Percentiles rank a stretch among this genome's conserved stretches.
Evolutionary conservation across 805 yeast genomes (phyloP).

Genomic region (Spathaspora arborariae): DNA sequence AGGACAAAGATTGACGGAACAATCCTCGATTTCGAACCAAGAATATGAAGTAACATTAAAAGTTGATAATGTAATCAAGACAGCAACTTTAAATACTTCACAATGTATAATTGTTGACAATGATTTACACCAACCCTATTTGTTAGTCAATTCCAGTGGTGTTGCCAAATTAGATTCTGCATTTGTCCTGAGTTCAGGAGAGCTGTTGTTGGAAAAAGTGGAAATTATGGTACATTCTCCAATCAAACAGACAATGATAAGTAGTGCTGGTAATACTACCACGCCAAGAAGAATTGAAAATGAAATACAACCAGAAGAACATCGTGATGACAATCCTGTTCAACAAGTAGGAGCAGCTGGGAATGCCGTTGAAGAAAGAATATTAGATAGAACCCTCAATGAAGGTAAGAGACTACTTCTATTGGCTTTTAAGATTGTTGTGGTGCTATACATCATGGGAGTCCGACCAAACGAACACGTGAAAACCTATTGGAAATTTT

Average conservation of each 20-base stretch:
- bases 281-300: not conserved
- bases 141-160: slow-evolving; percentile 37
- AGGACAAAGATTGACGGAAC: slow-evolving; percentile 18
- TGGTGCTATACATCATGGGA: slow-evolving; percentile 6
- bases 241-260: not conserved
- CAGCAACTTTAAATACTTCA: slow-evolving; percentile 28
- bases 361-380: not conserved
- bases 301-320: not conserved
- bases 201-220: slow-evolving; percentile 22
- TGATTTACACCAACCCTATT: slow-evolving; percentile 30
- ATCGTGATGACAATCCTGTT: not conserved
- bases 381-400: slow-evolving; percentile 1
- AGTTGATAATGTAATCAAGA: slow-evolving; percentile 10
- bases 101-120: slow-evolving; percentile 41
- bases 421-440: slow-evolving; percentile 3
- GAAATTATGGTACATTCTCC: slow-evolving; percentile 9
- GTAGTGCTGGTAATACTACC: not conserved
- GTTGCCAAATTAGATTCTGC: slow-evolving; percentile 21
- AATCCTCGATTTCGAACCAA: slow-evolving; percentile 20
- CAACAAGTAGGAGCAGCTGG: not conserved
- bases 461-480: slow-evolving; percentile 5
- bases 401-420: slow-evolving; percentile 6
- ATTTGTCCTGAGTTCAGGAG: slow-evolving; percentile 12
- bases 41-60: slow-evolving; percentile 22
- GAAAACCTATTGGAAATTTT: slow-evolving; percentile 5